Conservation (phyloP, 768 basidiomycete genomes). For the Gloeopeniophorella convolvens region DNA sequence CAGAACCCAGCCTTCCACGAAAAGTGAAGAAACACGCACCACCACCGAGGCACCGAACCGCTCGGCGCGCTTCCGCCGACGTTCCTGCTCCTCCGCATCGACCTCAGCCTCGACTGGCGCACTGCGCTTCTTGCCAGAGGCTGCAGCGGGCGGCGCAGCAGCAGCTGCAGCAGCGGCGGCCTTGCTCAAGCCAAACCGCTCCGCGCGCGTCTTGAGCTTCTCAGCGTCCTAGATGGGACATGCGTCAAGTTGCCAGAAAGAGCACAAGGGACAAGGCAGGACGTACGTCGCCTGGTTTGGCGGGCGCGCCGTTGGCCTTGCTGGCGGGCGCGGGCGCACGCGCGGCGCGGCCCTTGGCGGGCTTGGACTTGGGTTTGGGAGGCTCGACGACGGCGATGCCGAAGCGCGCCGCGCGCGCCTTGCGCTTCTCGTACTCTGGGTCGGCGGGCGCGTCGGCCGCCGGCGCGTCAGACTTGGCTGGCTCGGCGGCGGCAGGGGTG, state of each 20-base stretch:
- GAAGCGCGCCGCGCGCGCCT: slow-evolving; percentile 61
- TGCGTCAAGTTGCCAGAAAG: slow-evolving; percentile 3
- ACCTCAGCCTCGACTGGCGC: slow-evolving; percentile 35
- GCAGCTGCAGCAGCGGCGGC: slow-evolving; percentile 7
- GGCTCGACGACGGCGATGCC: slow-evolving; percentile 55
- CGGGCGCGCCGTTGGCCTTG: slow-evolving; percentile 16
- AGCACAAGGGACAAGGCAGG: not conserved
- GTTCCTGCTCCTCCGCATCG: slow-evolving; percentile 18
- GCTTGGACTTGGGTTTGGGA: slow-evolving; percentile 24
- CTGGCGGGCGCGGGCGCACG: slow-evolving; percentile 15
- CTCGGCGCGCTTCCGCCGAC: slow-evolving; percentile 19
- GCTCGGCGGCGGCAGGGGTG: not conserved
- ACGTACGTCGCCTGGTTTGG: slow-evolving; percentile 1
- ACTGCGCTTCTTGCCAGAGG: slow-evolving; percentile 26
- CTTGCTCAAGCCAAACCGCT: slow-evolving; percentile 42
- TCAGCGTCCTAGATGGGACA: slow-evolving; percentile 23
- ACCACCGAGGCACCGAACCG: slow-evolving; percentile 14
- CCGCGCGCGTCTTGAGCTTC: slow-evolving; percentile 46
- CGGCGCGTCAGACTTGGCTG: not conserved
- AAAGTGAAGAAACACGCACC: not conserved
- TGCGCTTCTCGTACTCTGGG: slow-evolving; percentile 50
- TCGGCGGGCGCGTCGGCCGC: slow-evolving; percentile 29
- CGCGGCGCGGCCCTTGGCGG: slow-evolving; percentile 8
- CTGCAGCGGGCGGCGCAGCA: slow-evolving; percentile 1
- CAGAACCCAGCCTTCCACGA: too few species aligned